phyloP scores from a whole-genome alignment of 768 basidiomycete genomes.

The Amanita fuliginea region DNA sequence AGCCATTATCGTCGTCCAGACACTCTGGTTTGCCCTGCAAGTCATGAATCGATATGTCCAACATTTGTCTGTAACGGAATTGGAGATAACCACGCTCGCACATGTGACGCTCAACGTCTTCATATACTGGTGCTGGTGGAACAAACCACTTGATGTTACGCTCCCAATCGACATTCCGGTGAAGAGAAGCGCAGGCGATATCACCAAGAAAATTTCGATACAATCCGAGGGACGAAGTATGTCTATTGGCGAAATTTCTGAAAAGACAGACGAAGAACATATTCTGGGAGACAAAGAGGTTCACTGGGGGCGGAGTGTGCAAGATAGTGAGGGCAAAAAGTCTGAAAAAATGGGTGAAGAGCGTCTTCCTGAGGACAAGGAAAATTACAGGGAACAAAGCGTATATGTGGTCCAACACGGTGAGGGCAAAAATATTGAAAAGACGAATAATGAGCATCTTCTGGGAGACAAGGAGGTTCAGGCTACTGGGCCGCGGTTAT shows the following conservation, averaged over 20 bases:
- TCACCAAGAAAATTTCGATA: neutral
- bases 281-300: too few species aligned
- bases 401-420: too few species aligned
- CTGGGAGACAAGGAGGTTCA: too few species aligned
- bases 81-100: conserved; percentile 21
- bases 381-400: too few species aligned
- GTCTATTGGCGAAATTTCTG: neutral
- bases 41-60: conserved; percentile 13
- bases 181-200: neutral
- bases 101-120: conserved; percentile 15
- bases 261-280: too few species aligned
- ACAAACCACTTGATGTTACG: conserved; percentile 21
- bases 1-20: conserved; percentile 15
- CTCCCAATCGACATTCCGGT: conserved; percentile 8
- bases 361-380: too few species aligned
- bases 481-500: too few species aligned
- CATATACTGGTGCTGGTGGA: conserved; percentile 23
- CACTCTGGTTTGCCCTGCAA: conserved; percentile 20
- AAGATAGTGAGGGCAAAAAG: too few species aligned
- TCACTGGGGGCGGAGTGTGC: too few species aligned
- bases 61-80: conserved; percentile 15
- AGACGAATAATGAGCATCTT: too few species aligned
- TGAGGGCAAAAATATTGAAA: too few species aligned
- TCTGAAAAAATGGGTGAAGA: too few species aligned
- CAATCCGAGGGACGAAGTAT: neutral